Evolutionary conservation across 2,329 filamentous ascomycete species (phyloP), one percentile per base, ranked within the genome.

Genomic region (Cytospora chrysosperma): DNA sequence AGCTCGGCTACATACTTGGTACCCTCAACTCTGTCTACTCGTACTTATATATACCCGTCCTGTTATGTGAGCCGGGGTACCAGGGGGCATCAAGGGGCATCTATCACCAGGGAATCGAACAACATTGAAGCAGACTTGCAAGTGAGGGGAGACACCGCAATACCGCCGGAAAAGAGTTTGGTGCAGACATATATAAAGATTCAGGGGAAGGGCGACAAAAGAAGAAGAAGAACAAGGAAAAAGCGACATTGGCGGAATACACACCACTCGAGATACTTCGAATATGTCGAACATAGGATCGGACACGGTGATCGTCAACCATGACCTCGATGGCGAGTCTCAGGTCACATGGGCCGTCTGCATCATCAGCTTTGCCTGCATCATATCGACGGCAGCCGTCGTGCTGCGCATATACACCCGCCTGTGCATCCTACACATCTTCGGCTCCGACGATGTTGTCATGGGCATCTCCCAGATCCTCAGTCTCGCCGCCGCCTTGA

Each of bases 391-490:
- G 0, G 10, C 53, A 1, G 67, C 68, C 3, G 71, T 72, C 34
- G 58, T 43, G 3, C 63, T 70, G 7, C 66, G 71, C n/a, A 60
- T 68, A 0, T 68, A 67, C 47, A 71, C 70, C 3, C 68, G 71
- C 5, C 28, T 64, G 1, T 37, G 49, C 10, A 66, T 72, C 47
- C 67, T 72, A 4, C 64, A 56, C 8, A 69, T 65, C 0, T 69
- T 72, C 21, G 71, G 71, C 1, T 27, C 54, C 6, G 71, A 72
- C 24, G 71, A 72, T 55, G 50, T 59, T 3, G 55, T 71, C 37
- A 70, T 72, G 64, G 63, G 67, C 2, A 49, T 61, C 12, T 69
- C 70, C 2, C 66, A 69, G 50, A 2, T 69, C 3, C 56, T 72
- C 5, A 62, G 67, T 2, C 61, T 72, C 1, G 70, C 63, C 1